These are phyloP conservation scores for Trametes sanguinea DNA, from an alignment of 768 basidiomycete species.

Conservation along the genomic window DNA sequence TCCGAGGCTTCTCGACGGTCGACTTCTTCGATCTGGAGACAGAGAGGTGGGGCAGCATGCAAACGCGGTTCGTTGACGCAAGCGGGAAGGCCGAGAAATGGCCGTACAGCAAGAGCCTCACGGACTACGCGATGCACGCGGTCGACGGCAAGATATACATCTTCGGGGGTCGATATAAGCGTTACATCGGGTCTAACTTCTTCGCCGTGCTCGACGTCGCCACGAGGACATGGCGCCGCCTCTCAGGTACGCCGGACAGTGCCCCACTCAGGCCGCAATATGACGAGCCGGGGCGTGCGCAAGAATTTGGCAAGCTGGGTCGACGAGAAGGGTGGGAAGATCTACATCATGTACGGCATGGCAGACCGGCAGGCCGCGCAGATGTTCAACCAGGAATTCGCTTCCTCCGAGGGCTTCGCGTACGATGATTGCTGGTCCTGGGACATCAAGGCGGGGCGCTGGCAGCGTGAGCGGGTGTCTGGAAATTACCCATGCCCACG, in stretches of 20 bases:
- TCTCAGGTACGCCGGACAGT: slow-evolving; percentile 24
- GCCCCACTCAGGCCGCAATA: slow-evolving; percentile 21
- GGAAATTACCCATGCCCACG: slow-evolving; percentile 39
- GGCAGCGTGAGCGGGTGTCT: slow-evolving; percentile 36
- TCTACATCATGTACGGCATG: slow-evolving; percentile 40
- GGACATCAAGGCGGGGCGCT: slow-evolving; percentile 33
- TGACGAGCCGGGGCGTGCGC: slow-evolving; percentile 38
- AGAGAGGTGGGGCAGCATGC: slow-evolving; percentile 37
- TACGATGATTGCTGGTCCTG: slow-evolving; percentile 43
- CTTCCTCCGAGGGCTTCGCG: slow-evolving; percentile 23
- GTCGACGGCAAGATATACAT: slow-evolving; percentile 39
- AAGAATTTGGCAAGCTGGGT: slow-evolving; percentile 40
- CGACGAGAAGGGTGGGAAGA: slow-evolving; percentile 29
- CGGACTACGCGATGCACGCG: slow-evolving; percentile 22
- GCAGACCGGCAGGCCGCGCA: slow-evolving; percentile 37
- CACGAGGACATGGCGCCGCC: slow-evolving; percentile 36
- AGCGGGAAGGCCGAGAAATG: slow-evolving; percentile 15
- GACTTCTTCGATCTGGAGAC: slow-evolving; percentile 41
- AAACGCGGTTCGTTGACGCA: slow-evolving; percentile 28
- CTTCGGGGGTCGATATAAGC: slow-evolving; percentile 40
- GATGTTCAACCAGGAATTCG: slow-evolving; percentile 31
- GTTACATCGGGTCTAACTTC: slow-evolving; percentile 38
- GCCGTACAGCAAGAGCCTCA: slow-evolving; percentile 15
- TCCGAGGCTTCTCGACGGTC: slow-evolving; percentile 34
- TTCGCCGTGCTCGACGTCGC: slow-evolving; percentile 41